Percentiles rank a stretch among this genome's conserved stretches.
Evolutionary conservation across 768 basidiomycete species (phyloP).

Genomic region (Ramaria sp.): DNA sequence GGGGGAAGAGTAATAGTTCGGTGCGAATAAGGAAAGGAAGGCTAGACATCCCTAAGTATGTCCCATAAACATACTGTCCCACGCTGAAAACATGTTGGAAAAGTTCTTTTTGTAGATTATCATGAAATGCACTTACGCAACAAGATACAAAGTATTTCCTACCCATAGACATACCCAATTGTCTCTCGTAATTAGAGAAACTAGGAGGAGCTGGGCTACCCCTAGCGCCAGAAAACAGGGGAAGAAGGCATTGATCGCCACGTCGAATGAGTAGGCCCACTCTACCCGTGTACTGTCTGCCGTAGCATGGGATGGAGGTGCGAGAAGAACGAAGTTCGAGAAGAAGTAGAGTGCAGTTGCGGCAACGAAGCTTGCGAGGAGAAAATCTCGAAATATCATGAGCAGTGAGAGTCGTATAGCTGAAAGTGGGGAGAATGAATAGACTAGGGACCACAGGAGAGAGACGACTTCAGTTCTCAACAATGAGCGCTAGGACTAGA

Average conservation of each 20-base stretch:
- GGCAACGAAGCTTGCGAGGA: constrained; percentile 62
- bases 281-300: constrained; percentile 60
- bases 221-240: constrained; percentile 87
- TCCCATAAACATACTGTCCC: constrained; percentile 87
- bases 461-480: constrained; percentile 49
- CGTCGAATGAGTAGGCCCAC: constrained; percentile 94
- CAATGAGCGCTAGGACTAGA: not conserved
- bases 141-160: constrained; percentile 86
- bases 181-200: constrained; percentile 69
- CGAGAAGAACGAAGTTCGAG: constrained; percentile 59
- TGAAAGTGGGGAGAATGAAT: constrained; percentile 47
- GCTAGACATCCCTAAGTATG: constrained; percentile 78
- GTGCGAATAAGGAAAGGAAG: constrained; percentile 90
- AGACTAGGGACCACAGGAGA: constrained; percentile 77
- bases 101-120: not conserved
- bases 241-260: constrained; percentile 96
- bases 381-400: constrained; percentile 86
- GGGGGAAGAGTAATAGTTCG: constrained; percentile 81
- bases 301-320: constrained; percentile 60
- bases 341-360: constrained; percentile 70
- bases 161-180: constrained; percentile 94
- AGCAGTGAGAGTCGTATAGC: constrained; percentile 55
- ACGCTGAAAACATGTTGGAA: constrained; percentile 25
- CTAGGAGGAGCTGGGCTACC: constrained; percentile 76
- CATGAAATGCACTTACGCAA: constrained; percentile 45